Conservation (phyloP, 2,329 filamentous ascomycete genomes). For the Ophioceras dolichostomum region DNA sequence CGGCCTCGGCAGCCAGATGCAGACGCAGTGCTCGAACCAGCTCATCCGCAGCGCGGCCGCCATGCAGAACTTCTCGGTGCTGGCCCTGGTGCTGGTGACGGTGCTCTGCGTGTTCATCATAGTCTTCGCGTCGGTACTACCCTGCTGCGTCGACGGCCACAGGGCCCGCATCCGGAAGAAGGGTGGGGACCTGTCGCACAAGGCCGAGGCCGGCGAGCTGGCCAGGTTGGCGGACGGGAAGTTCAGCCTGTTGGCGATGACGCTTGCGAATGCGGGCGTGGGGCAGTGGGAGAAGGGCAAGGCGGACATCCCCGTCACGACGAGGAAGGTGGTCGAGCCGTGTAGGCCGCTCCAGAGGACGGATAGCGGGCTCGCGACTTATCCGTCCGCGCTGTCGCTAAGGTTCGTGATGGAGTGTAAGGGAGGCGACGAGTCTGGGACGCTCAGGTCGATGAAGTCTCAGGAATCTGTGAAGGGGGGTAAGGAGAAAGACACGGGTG, state of each 20-base stretch:
- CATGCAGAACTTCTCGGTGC: slow-evolving; percentile 49
- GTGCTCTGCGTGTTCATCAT: not conserved
- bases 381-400: no score
- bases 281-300: not conserved
- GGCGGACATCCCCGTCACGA: not conserved
- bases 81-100: not conserved
- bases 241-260: not conserved
- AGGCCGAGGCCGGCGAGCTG: not conserved
- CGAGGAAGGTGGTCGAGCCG: not conserved
- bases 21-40: not conserved
- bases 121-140: not conserved
- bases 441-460: not conserved
- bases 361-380: not conserved
- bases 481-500: no score
- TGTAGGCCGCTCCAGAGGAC: not conserved
- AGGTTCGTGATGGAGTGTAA: no score
- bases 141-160: not conserved
- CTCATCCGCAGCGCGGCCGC: slow-evolving; percentile 30
- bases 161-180: not conserved
- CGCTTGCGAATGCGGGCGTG: not conserved
- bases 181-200: not conserved
- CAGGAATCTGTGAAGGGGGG: not conserved
- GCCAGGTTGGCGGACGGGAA: not conserved
- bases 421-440: not conserved
- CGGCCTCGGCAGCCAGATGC: not conserved